Evolutionary conservation across 192 early-diverging fungal species (phyloP), one percentile per base, ranked within the genome.

Genomic region (Coemansia sp.): DNA sequence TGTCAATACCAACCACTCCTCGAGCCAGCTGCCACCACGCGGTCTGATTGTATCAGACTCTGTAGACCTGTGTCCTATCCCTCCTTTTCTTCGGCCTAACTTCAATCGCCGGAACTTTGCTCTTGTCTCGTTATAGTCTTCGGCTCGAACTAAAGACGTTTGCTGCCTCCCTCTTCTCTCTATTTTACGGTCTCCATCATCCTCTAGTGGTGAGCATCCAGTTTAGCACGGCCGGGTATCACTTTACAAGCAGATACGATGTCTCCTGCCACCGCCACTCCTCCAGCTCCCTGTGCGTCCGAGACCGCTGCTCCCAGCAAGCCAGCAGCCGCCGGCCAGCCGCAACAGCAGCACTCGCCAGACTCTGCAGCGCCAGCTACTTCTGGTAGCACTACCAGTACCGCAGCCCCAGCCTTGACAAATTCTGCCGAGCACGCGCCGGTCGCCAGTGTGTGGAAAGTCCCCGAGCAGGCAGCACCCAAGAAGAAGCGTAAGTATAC

Each of bases 391-490:
- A n/a, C 30, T 5, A 9, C 41, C 36, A 50, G 27, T 36, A 25
- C 19, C 35, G 23, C 30, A 17, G 31, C 22, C 10, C 15, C 32
- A 42, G 32, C 14, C 30, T 34, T 32, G 50, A 45, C 15, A 18
- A 31, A 47, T 47, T 17, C 68, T 22, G 11, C 60, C 25, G 34
- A 53, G 34, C 49, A 70, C 31, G 63, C 62, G 19, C 60, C 67
- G 10, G 39, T 60, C 13, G 64, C 48, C 1, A 82, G 77, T 66
- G 69, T 66, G 30, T 86, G 84, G 84, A 80, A 78, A 51, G 80
- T 79, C 6, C 67, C 80, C 8, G 57, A 40, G 38, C 66, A 62
- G 27, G 38, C 33, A 17, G n/a, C 65, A 11, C 27, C 43, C 25
- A 37, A 35, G 23, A 52, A 56, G 17, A 62, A 70, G 35, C 26